A percentile compares a stretch with the other conserved stretches of the same genome.
phyloP scores from a whole-genome alignment of 1,284 basidiomycete genomes.

The Paramarasmius palmivorus region DNA sequence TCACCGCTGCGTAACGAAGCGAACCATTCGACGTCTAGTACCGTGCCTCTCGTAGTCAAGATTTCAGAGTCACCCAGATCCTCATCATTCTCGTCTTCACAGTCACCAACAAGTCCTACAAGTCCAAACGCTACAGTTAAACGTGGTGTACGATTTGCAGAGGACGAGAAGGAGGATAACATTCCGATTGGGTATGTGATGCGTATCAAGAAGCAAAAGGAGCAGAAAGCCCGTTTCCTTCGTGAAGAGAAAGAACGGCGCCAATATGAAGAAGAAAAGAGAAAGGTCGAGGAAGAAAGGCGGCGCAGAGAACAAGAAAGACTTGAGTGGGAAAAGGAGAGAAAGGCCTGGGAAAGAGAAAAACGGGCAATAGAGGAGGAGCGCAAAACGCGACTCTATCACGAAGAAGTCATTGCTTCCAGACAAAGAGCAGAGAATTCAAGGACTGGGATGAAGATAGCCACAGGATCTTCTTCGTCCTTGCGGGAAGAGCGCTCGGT shows the following conservation, averaged over 20 bases:
- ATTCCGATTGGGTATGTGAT: constrained; percentile 68
- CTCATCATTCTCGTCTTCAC: neutral
- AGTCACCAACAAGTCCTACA: no score
- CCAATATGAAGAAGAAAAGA: constrained; percentile 38
- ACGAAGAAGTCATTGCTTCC: constrained; percentile 62
- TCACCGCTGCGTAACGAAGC: constrained; percentile 56
- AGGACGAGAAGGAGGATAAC: constrained; percentile 64
- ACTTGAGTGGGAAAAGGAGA: constrained; percentile 54
- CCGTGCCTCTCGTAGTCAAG: constrained; percentile 8
- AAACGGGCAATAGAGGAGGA: constrained; percentile 57
- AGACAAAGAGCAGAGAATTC: constrained; percentile 59
- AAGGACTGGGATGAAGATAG: constrained; percentile 42
- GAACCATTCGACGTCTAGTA: constrained; percentile 21
- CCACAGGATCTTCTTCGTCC: constrained; percentile 34
- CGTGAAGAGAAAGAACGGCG: constrained; percentile 58
- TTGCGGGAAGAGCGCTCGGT: constrained; percentile 47
- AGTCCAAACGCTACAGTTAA: constrained; percentile 33
- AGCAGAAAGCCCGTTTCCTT: constrained; percentile 70
- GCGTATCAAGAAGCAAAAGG: constrained; percentile 67
- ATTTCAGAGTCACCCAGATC: neutral
- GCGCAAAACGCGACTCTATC: constrained; percentile 50
- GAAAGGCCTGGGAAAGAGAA: constrained; percentile 55
- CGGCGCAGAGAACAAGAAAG: constrained; percentile 46
- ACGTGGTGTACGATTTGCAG: constrained; percentile 70
- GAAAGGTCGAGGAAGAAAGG: constrained; percentile 48